Percentiles rank a stretch among this genome's conserved stretches.
These are phyloP conservation scores for Peronospora belbahrii DNA, from an alignment of 352 stramenopile genomes.

Conservation along the genomic window DNA sequence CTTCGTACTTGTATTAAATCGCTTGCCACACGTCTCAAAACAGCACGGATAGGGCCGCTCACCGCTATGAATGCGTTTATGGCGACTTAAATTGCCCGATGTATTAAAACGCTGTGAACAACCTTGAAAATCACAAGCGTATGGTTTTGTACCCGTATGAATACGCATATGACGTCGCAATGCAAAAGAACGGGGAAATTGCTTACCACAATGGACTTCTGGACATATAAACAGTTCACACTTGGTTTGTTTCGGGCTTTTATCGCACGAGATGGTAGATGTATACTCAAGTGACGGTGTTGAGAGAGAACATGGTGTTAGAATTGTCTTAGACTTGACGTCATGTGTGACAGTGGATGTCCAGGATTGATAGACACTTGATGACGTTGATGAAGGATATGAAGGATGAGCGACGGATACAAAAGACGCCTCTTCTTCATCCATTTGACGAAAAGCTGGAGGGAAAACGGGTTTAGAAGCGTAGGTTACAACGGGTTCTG, in stretches of 20 bases:
- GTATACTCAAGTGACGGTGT: neutral
- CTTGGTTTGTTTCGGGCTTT: slow-evolving; percentile 12
- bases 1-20: slow-evolving; percentile 87
- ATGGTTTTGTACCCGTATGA: slow-evolving; percentile 78
- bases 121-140: slow-evolving; percentile 68
- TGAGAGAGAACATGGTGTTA: neutral
- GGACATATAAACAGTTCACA: slow-evolving; percentile 7
- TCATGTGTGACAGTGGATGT: slow-evolving; percentile 1
- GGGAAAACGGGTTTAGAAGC: slow-evolving; percentile 17
- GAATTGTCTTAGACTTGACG: neutral
- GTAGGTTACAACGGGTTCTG: slow-evolving; percentile 26
- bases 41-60: slow-evolving; percentile 77
- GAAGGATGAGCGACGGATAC: slow-evolving; percentile 13
- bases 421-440: slow-evolving; percentile 19
- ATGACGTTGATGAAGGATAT: slow-evolving; percentile 18
- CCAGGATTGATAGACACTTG: slow-evolving; percentile 3
- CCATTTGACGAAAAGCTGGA: slow-evolving; percentile 9
- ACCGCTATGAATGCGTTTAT: slow-evolving; percentile 84
- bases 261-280: neutral
- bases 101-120: slow-evolving; percentile 81
- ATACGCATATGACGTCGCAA: slow-evolving; percentile 79
- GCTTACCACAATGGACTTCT: slow-evolving; percentile 77
- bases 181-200: slow-evolving; percentile 78
- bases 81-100: slow-evolving; percentile 79
- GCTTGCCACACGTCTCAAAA: slow-evolving; percentile 70